These are phyloP conservation scores for Lentinus tigrinus DNA, from an alignment of 768 basidiomycete genomes.

Conservation along the genomic window DNA sequence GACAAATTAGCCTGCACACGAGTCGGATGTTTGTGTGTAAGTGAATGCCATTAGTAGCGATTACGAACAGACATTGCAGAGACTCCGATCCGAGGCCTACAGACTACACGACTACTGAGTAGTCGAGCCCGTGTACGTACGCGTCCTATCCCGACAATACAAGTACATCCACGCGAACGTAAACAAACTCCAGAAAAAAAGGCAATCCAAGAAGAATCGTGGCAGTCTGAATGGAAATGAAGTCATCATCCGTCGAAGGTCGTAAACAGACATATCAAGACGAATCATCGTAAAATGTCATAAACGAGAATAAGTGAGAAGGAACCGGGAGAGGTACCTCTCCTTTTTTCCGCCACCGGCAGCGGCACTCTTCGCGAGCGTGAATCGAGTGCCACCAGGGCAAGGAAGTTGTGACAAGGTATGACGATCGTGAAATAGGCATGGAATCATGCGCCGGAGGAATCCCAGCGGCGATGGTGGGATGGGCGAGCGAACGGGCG, in stretches of 20 bases:
- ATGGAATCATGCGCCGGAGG: slow-evolving; percentile 2
- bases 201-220: neutral
- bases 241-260: slow-evolving; percentile 6
- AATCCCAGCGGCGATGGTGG: neutral
- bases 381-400: neutral
- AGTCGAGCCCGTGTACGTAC: slow-evolving; percentile 5
- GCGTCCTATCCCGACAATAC: neutral
- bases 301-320: slow-evolving; percentile 11
- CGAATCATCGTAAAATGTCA: slow-evolving; percentile 3
- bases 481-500: neutral
- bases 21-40: neutral
- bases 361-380: neutral
- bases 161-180: slow-evolving; percentile 15
- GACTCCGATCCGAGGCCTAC: slow-evolving; percentile 4
- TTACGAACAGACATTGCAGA: slow-evolving; percentile 8
- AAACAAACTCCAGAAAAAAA: neutral
- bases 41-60: slow-evolving; percentile 9
- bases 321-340: slow-evolving; percentile 2
- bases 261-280: slow-evolving; percentile 4
- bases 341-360: slow-evolving; percentile 13
- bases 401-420: slow-evolving; percentile 1
- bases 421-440: slow-evolving; percentile 1
- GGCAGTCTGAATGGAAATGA: neutral
- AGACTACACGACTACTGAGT: slow-evolving; percentile 11
- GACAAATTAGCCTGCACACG: no score